phyloP scores from a whole-genome alignment of 2,329 filamentous ascomycete species.

The Sporothrix pseudoabietina region DNA sequence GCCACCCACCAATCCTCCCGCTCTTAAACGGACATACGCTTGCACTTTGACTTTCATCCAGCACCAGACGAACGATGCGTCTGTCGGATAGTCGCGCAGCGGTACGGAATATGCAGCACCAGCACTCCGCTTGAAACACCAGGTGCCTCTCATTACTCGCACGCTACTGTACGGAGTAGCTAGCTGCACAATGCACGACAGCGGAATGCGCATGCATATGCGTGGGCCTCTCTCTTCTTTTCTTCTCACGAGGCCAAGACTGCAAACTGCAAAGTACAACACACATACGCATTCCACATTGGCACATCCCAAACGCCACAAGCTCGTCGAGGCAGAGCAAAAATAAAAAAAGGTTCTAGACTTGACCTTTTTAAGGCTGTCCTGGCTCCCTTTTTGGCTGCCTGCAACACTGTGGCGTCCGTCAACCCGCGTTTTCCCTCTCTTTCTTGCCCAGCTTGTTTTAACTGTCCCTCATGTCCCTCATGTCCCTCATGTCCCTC shows the following conservation, averaged over 20 bases:
- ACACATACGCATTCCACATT: neutral
- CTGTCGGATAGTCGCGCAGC: neutral
- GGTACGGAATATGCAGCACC: neutral
- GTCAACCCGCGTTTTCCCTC: neutral
- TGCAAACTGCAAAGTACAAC: no score
- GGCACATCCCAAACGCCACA: neutral
- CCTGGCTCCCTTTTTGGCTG: constrained; percentile 12
- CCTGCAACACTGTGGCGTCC: constrained; percentile 22
- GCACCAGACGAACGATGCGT: constrained; percentile 8
- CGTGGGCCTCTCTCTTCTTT: neutral
- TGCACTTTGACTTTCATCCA: neutral
- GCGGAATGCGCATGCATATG: neutral
- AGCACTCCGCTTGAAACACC: neutral
- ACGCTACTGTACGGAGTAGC: neutral
- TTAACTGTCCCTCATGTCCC: neutral
- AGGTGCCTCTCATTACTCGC: neutral
- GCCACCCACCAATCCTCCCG: neutral
- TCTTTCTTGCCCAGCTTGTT: neutral
- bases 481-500: neutral
- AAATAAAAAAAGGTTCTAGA: neutral
- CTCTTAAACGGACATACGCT: neutral
- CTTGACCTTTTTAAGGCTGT: neutral
- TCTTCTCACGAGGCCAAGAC: neutral
- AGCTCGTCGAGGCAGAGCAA: neutral
- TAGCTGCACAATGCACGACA: neutral